Evolutionary conservation across 1,139 yeast genomes (phyloP).

Genomic region (Nakaseomyces uthaithaninus): DNA sequence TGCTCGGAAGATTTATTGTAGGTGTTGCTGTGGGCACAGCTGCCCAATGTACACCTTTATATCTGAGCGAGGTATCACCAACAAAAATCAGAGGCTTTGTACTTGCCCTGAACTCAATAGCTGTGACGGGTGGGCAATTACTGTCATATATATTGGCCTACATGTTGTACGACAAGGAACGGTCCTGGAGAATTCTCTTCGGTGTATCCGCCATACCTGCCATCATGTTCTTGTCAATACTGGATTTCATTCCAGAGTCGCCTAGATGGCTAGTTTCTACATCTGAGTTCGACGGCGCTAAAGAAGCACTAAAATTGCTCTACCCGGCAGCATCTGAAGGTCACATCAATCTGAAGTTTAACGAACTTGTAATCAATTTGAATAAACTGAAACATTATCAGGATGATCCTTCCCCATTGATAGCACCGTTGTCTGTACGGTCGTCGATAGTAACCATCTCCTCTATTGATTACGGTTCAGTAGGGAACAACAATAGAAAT

Average conservation of each 20-base stretch:
- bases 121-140: slow-evolving; percentile 42
- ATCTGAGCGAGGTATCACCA: slow-evolving; percentile 39
- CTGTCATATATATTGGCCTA: slow-evolving; percentile 36
- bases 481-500: background rate
- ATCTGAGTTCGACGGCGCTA: slow-evolving; percentile 37
- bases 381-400: slow-evolving; percentile 4
- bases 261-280: slow-evolving; percentile 46
- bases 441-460: background rate
- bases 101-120: slow-evolving; percentile 36
- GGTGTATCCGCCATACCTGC: slow-evolving; percentile 38
- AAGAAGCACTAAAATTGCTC: slow-evolving; percentile 31
- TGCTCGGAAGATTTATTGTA: slow-evolving; percentile 35
- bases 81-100: slow-evolving; percentile 35
- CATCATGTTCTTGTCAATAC: slow-evolving; percentile 30
- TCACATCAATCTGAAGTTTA: slow-evolving; percentile 30
- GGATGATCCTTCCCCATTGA: slow-evolving; percentile 1
- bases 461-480: slow-evolving; percentile 5
- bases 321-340: slow-evolving; percentile 34
- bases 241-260: slow-evolving; percentile 48
- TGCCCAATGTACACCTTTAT: slow-evolving; percentile 39
- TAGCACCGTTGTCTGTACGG: slow-evolving; percentile 2
- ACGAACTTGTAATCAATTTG: slow-evolving; percentile 27
- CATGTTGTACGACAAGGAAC: slow-evolving; percentile 17
- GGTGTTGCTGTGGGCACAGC: slow-evolving; percentile 40
- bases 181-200: slow-evolving; percentile 40